These are phyloP conservation scores for Acephala macrosclerotiorum DNA, from an alignment of 2,329 filamentous ascomycete genomes.

Conservation along the genomic window DNA sequence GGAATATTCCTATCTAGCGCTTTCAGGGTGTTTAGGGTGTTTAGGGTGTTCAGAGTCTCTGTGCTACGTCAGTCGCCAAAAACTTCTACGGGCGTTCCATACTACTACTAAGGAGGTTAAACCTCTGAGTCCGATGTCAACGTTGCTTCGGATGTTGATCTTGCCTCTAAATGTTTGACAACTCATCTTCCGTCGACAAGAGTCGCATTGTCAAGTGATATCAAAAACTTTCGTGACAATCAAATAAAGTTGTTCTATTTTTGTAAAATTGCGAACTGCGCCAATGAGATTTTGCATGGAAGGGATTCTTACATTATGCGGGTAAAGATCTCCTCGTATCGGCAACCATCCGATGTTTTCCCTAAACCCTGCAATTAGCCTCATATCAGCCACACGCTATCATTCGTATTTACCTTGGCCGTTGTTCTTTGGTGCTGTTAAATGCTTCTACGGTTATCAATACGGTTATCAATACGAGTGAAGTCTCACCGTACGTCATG, in stretches of 20 bases:
- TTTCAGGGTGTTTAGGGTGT: too few species aligned
- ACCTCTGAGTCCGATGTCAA: background rate
- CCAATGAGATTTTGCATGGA: background rate
- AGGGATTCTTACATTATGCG: conserved; percentile 18
- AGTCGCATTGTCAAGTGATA: background rate
- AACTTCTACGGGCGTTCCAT: background rate
- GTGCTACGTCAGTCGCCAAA: background rate
- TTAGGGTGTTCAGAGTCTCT: too few species aligned
- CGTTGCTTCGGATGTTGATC: background rate
- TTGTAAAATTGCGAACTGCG: background rate
- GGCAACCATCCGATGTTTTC: too few species aligned
- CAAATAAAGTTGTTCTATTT: conserved; percentile 4
- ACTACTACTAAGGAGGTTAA: background rate
- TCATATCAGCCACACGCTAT: conserved; percentile 2
- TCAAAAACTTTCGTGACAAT: background rate
- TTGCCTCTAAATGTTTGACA: background rate
- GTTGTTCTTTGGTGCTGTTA: background rate
- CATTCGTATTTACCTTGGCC: background rate
- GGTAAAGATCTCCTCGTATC: conserved; percentile 20
- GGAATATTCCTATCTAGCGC: background rate
- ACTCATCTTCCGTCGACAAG: background rate
- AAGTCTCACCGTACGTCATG: background rate
- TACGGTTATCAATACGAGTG: background rate
- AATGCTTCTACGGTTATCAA: background rate
- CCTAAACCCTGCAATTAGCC: conserved; percentile 2